phyloP scores from a whole-genome alignment of 441 rosid species.

The Gossypium gossypioides region DNA sequence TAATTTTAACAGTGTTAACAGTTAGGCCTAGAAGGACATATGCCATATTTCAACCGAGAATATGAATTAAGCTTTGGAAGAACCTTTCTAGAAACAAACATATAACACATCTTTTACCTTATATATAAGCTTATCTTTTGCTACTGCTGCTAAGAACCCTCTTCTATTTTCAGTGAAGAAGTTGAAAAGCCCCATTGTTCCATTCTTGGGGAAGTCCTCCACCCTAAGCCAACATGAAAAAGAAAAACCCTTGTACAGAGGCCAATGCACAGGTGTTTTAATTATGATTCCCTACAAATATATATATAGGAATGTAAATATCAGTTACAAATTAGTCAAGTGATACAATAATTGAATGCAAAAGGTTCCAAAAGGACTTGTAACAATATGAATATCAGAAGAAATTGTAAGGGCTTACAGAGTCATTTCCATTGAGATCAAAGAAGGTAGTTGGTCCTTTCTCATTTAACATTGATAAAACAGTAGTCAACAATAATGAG shows the following conservation, averaged over 20 bases:
- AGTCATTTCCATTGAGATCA: conserved; percentile 81
- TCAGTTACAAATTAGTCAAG: background rate
- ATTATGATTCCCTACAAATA: conserved; percentile 65
- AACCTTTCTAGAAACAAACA: conserved; percentile 9
- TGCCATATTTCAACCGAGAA: background rate
- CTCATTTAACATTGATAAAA: conserved; percentile 95
- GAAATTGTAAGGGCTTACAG: conserved; percentile 54
- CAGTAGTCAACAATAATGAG: conserved; percentile 66
- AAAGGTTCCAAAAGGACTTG: background rate
- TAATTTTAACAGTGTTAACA: background rate
- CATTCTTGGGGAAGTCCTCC: conserved; percentile 71
- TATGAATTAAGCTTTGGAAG: conserved; percentile 5
- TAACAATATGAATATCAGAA: background rate
- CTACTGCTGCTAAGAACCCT: conserved; percentile 79
- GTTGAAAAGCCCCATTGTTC: conserved; percentile 84
- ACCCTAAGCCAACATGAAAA: conserved; percentile 98
- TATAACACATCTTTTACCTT: conserved; percentile 41
- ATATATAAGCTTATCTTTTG: conserved; percentile 62
- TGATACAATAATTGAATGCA: conserved; percentile 1
- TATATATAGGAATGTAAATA: background rate
- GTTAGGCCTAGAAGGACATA: background rate
- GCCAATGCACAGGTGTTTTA: conserved; percentile 90
- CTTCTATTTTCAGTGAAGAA: conserved; percentile 84
- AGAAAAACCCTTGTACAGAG: conserved; percentile 86
- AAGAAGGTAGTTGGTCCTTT: conserved; percentile 97